phyloP scores from a whole-genome alignment of 495 filamentous ascomycete species.

The Lichina pygmaea region DNA sequence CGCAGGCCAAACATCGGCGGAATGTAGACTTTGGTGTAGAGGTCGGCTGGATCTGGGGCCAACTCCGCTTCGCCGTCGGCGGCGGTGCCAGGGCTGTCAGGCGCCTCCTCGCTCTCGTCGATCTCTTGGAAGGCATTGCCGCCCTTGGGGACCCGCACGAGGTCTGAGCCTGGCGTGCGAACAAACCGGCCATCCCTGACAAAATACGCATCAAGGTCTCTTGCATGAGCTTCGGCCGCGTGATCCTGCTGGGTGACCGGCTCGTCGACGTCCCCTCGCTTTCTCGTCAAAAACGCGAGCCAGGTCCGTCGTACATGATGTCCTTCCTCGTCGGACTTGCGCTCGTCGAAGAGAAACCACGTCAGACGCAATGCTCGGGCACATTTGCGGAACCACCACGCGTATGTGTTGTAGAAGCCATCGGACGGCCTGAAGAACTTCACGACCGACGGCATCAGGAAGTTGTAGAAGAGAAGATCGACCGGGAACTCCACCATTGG shows the following conservation, averaged over 20 bases:
- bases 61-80: constrained; percentile 26
- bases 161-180: constrained; percentile 70
- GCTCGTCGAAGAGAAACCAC: constrained; percentile 77
- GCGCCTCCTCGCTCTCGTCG: constrained; percentile 33
- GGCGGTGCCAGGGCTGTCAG: neutral
- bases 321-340: constrained; percentile 61
- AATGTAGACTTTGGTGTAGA: constrained; percentile 67
- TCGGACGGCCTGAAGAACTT: constrained; percentile 63
- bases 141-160: constrained; percentile 77
- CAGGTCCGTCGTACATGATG: constrained; percentile 26
- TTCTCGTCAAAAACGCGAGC: constrained; percentile 18
- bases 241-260: constrained; percentile 17
- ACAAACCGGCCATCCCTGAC: constrained; percentile 60
- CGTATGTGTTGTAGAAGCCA: constrained; percentile 57
- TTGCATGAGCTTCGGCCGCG: constrained; percentile 10
- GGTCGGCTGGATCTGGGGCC: constrained; percentile 6
- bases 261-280: constrained; percentile 21
- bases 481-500: constrained; percentile 85
- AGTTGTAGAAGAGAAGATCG: constrained; percentile 89
- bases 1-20: constrained; percentile 63
- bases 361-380: constrained; percentile 56
- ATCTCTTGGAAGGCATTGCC: constrained; percentile 57
- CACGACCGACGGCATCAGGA: constrained; percentile 66
- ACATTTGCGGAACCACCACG: constrained; percentile 88
- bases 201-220: constrained; percentile 23